Conservation (phyloP, 2,329 filamentous ascomycete genomes). For the Pyrenochaeta sp. region DNA sequence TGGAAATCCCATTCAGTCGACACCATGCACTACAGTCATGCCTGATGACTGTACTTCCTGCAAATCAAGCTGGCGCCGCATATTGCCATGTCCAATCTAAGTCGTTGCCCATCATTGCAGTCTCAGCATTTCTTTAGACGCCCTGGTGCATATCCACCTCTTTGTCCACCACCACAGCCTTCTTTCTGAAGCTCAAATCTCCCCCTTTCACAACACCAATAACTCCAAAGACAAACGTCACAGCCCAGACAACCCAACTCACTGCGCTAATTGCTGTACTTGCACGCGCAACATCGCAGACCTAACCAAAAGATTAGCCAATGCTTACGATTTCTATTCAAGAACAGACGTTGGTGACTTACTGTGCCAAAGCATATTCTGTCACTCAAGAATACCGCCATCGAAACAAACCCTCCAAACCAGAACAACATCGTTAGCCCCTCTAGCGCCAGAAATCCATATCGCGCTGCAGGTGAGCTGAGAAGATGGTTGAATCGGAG, state of each 20-base stretch:
- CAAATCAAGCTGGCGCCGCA: not conserved
- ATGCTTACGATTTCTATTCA: not conserved
- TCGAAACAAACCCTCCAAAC: conserved; percentile 85
- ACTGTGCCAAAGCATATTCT: conserved; percentile 61
- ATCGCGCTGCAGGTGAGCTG: conserved; percentile 64
- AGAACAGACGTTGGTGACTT: conserved; percentile 1
- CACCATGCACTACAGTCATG: conserved; percentile 21
- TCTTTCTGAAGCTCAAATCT: conserved; percentile 14
- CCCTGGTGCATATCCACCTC: conserved; percentile 53
- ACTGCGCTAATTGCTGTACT: conserved; percentile 73
- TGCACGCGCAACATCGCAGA: conserved; percentile 70
- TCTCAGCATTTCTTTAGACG: conserved; percentile 33
- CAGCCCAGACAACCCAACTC: conserved; percentile 62
- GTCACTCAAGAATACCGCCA: conserved; percentile 71
- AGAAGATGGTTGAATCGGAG: conserved; percentile 58
- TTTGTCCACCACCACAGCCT: conserved; percentile 17
- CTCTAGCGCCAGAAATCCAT: conserved; percentile 70
- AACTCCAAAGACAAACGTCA: conserved; percentile 41
- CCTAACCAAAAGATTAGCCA: conserved; percentile 21
- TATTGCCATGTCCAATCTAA: not conserved
- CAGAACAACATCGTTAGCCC: conserved; percentile 83
- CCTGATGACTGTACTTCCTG: conserved; percentile 25
- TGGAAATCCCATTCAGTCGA: not conserved
- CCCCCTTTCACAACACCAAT: conserved; percentile 44
- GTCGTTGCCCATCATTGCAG: not conserved